Percentiles rank a stretch among this genome's conserved stretches.
Conservation (phyloP, 306 rosid genomes). For the Corylus avellana region DNA sequence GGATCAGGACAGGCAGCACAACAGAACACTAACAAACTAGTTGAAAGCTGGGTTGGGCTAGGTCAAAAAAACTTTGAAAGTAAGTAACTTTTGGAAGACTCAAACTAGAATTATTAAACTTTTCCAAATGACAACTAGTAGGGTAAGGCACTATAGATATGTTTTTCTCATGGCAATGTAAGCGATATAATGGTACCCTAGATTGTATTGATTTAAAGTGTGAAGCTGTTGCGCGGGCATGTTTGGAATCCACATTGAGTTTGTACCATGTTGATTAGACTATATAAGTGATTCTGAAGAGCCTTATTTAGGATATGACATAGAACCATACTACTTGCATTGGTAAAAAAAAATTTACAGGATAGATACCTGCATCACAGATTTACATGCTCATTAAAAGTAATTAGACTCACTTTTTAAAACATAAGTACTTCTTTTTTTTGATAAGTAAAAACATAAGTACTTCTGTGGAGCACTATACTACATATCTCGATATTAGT, state of each 20-base stretch:
- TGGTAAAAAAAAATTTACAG: not conserved
- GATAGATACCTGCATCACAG: not conserved
- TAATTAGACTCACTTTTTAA: not conserved
- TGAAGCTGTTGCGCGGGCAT: too few relatives aligned
- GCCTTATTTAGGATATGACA: not conserved
- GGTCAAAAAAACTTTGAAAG: conserved; percentile 8
- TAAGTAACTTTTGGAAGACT: not conserved
- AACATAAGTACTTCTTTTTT: not conserved
- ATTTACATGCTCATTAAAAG: not conserved
- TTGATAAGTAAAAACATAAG: not conserved
- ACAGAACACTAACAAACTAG: conserved; percentile 4
- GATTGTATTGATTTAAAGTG: too few relatives aligned
- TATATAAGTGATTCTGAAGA: too few relatives aligned
- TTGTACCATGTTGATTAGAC: too few relatives aligned
- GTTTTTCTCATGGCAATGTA: not conserved
- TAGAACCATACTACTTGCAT: not conserved
- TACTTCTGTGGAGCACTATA: not conserved
- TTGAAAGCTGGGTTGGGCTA: conserved; percentile 14
- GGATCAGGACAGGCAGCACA: conserved; percentile 16
- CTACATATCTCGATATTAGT: not conserved
- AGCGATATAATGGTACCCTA: not conserved
- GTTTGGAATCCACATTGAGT: too few relatives aligned
- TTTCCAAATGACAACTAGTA: not conserved
- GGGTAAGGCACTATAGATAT: not conserved
- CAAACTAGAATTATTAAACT: not conserved